Percentiles rank a stretch among this genome's conserved stretches.
Evolutionary conservation across 768 basidiomycete genomes (phyloP).

Genomic region (Lactarius quietus): DNA sequence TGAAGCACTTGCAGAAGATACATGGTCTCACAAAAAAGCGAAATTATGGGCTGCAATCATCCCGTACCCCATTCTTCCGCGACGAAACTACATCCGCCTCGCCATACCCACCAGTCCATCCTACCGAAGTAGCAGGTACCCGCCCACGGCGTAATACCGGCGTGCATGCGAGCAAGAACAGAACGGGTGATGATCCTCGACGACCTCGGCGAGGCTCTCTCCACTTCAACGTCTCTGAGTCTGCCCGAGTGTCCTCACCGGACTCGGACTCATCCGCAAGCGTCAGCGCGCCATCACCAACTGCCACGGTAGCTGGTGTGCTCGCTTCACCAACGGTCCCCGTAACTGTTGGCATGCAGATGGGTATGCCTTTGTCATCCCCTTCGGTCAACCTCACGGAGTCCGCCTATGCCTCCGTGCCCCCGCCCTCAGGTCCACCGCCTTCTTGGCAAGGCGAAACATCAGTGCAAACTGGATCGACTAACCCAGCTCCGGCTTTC

Average conservation of each 20-base stretch:
- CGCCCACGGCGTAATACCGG: slow-evolving; percentile 24
- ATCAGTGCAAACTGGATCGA: slow-evolving; percentile 7
- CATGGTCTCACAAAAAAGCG: slow-evolving; percentile 28
- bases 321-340: slow-evolving; percentile 10
- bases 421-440: slow-evolving; percentile 2
- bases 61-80: slow-evolving; percentile 24
- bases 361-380: slow-evolving; percentile 7
- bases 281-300: slow-evolving; percentile 23
- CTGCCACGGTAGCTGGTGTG: slow-evolving; percentile 7
- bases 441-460: slow-evolving; percentile 19
- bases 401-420: not conserved
- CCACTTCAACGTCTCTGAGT: slow-evolving; percentile 14
- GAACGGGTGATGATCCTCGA: slow-evolving; percentile 16
- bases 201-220: slow-evolving; percentile 21
- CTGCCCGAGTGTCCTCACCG: slow-evolving; percentile 21
- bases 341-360: slow-evolving; percentile 7
- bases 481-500: slow-evolving; percentile 14
- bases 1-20: slow-evolving; percentile 26
- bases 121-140: slow-evolving; percentile 7
- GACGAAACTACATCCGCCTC: slow-evolving; percentile 13
- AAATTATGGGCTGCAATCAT: slow-evolving; percentile 23
- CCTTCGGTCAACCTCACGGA: slow-evolving; percentile 1
- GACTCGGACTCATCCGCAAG: slow-evolving; percentile 24
- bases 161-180: slow-evolving; percentile 18
- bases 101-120: not conserved